Percentiles rank a stretch among this genome's conserved stretches.
Evolutionary conservation across 2,329 filamentous ascomycete genomes (phyloP).

Genomic region (Penicillium sp.): DNA sequence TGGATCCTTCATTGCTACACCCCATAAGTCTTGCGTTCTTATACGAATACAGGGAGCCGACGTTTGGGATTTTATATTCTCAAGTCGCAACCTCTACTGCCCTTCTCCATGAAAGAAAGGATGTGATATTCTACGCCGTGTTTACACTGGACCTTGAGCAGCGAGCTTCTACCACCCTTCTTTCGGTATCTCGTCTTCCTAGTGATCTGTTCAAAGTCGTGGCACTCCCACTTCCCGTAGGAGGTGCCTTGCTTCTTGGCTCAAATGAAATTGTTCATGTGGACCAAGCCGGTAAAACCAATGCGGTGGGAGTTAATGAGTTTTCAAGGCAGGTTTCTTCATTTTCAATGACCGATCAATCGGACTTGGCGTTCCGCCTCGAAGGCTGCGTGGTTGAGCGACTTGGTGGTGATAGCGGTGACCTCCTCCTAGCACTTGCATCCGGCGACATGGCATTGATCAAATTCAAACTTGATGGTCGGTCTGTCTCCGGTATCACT

Average conservation of each 20-base stretch:
- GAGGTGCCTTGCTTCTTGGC: constrained; percentile 82
- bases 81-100: constrained; percentile 70
- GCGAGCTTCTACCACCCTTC: constrained; percentile 84
- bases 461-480: constrained; percentile 82
- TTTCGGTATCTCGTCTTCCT: constrained; percentile 81
- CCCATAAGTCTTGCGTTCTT: constrained; percentile 90
- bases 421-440: constrained; percentile 78
- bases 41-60: constrained; percentile 95
- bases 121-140: constrained; percentile 86
- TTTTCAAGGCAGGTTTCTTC: constrained; percentile 80
- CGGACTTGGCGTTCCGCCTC: constrained; percentile 72
- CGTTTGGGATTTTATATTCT: constrained; percentile 89
- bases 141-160: constrained; percentile 94
- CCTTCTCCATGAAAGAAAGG: constrained; percentile 72
- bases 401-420: constrained; percentile 72
- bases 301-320: constrained; percentile 87
- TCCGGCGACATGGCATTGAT: constrained; percentile 74
- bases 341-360: constrained; percentile 84
- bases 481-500: constrained; percentile 84
- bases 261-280: constrained; percentile 91
- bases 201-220: constrained; percentile 83
- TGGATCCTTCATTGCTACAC: constrained; percentile 84
- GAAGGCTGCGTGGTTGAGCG: constrained; percentile 79
- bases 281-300: constrained; percentile 91
- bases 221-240: constrained; percentile 79